phyloP scores from a whole-genome alignment of 2,329 filamentous ascomycete species.

The Geosmithia morbida region DNA sequence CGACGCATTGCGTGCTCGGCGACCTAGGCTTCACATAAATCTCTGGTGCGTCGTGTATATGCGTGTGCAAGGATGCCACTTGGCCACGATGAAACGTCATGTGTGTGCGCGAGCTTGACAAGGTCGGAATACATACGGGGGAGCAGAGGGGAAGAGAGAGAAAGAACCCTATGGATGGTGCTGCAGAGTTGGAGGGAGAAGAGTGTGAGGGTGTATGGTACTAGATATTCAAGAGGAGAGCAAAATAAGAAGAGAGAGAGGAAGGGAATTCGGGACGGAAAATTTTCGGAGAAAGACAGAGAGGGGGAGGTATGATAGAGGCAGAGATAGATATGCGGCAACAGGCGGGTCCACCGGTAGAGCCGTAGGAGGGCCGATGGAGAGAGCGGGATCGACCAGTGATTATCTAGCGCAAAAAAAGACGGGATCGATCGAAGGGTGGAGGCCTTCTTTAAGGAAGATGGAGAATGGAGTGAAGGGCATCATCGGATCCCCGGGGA shows the following conservation, averaged over 20 bases:
- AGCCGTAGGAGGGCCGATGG: not conserved
- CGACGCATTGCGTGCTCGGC: not conserved
- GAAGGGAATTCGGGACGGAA: not conserved
- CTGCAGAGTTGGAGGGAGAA: not conserved
- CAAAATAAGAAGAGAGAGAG: not conserved
- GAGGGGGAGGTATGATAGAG: not conserved
- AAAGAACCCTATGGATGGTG: too few species aligned
- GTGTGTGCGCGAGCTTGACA: not conserved
- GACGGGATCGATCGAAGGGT: too few species aligned
- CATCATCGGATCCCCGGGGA: too few species aligned
- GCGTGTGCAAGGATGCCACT: not conserved
- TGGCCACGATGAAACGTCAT: not conserved
- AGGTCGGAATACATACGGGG: too few species aligned
- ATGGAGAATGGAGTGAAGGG: too few species aligned
- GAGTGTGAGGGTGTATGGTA: not conserved
- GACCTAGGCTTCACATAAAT: not conserved
- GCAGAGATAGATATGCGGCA: not conserved
- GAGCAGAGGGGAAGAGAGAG: too few species aligned
- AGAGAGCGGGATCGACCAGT: not conserved
- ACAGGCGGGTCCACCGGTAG: not conserved
- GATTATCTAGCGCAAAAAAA: too few species aligned
- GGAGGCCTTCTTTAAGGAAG: too few species aligned
- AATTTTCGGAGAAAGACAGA: not conserved
- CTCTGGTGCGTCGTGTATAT: not conserved
- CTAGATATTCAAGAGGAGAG: not conserved